Conservation (phyloP, 2,329 filamentous ascomycete species). For the Plenodomus lindquistii region DNA sequence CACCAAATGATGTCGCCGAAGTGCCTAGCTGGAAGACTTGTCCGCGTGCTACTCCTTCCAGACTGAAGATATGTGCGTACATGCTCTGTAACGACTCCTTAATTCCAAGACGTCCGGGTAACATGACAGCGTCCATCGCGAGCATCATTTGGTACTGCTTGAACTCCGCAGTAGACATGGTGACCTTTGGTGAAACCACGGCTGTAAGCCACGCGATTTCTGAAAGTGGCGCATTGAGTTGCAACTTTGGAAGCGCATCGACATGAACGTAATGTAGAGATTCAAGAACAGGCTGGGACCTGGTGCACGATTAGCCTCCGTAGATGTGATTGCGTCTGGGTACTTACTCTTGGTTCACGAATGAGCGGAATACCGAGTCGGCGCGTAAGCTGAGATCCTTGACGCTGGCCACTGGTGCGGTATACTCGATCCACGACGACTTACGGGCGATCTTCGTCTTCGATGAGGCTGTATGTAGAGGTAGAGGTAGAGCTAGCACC, state of each 20-base stretch:
- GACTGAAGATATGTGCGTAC: conserved; percentile 6
- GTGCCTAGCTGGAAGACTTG: neutral
- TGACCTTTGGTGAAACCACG: neutral
- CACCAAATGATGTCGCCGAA: conserved; percentile 9
- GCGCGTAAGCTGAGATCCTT: conserved; percentile 6
- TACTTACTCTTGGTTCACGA: neutral
- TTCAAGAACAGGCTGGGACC: neutral
- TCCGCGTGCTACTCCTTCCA: conserved; percentile 8
- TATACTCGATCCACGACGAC: conserved; percentile 9
- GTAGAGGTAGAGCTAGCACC: conserved; percentile 2
- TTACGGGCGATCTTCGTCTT: conserved; percentile 12
- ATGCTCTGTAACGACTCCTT: conserved; percentile 22
- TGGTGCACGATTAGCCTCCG: neutral
- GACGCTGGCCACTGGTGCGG: conserved; percentile 5
- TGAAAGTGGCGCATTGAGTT: neutral
- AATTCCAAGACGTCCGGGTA: conserved; percentile 16
- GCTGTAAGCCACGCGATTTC: neutral
- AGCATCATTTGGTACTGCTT: neutral
- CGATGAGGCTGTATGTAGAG: neutral
- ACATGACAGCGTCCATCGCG: neutral
- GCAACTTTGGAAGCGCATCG: conserved; percentile 4
- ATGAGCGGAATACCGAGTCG: conserved; percentile 2
- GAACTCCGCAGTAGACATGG: neutral
- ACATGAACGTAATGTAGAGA: conserved; percentile 6
- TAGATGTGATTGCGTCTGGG: neutral